Evolutionary conservation across 768 basidiomycete species (phyloP).

Genomic region (Rhodotorula kratochvilovae): DNA sequence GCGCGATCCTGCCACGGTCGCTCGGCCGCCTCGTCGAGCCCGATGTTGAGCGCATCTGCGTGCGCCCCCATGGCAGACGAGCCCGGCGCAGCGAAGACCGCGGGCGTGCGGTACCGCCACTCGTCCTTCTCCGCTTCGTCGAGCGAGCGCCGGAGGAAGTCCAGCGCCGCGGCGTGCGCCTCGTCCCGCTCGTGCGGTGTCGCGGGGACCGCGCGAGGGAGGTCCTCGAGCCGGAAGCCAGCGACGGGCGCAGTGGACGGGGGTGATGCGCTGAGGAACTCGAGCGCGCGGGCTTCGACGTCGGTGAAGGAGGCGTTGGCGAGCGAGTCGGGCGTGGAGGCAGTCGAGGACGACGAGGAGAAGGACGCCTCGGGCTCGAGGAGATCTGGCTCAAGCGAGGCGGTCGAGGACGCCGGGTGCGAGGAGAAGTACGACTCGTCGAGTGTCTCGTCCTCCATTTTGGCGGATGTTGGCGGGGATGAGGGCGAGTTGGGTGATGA

Average conservation of each 20-base stretch:
- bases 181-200: neutral
- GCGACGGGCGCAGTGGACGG: neutral
- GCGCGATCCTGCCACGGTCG: slow-evolving; percentile 2
- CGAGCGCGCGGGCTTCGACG: slow-evolving; percentile 10
- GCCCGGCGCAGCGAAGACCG: slow-evolving; percentile 8
- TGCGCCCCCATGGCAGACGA: too few relatives aligned
- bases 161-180: neutral
- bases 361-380: neutral
- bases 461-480: too few relatives aligned
- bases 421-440: neutral
- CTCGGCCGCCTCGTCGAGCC: neutral
- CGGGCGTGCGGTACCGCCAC: slow-evolving; percentile 7
- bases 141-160: slow-evolving; percentile 1
- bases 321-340: slow-evolving; percentile 10
- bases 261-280: slow-evolving; percentile 2
- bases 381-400: neutral
- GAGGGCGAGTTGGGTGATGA: neutral
- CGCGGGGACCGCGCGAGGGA: neutral
- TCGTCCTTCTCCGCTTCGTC: slow-evolving; percentile 7
- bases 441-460: neutral
- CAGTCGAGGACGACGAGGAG: neutral
- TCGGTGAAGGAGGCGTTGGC: neutral
- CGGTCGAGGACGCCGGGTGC: neutral
- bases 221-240: neutral
- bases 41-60: neutral